Conservation (phyloP, 768 basidiomycete genomes). For the Pisolithus marmoratus region DNA sequence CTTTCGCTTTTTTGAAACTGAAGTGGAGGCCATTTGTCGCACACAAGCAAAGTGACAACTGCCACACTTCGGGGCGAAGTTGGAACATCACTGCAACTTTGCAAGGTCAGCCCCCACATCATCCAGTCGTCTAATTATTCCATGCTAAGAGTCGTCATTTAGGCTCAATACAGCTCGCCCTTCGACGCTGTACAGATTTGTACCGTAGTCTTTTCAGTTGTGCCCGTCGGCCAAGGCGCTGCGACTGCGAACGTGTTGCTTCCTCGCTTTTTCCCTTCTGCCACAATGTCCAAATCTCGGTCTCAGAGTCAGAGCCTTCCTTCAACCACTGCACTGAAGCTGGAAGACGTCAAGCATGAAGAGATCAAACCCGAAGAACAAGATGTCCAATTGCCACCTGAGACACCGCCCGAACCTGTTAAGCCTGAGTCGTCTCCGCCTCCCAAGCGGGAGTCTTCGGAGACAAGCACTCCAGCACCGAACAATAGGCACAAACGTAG, state of each 20-base stretch:
- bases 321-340: constrained; percentile 6
- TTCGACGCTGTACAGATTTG: constrained; percentile 16
- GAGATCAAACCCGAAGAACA: constrained; percentile 12
- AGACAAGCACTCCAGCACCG: constrained; percentile 31
- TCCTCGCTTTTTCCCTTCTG: constrained; percentile 8
- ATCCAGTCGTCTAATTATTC: background rate
- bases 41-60: constrained; percentile 11
- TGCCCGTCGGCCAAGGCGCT: constrained; percentile 10
- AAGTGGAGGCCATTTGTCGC: constrained; percentile 14
- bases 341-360: background rate
- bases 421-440: constrained; percentile 27
- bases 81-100: background rate
- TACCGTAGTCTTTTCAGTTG: constrained; percentile 18
- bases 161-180: constrained; percentile 7
- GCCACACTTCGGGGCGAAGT: constrained; percentile 1
- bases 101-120: background rate
- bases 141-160: constrained; percentile 10
- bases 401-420: constrained; percentile 18
- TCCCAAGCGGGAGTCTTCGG: constrained; percentile 30
- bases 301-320: constrained; percentile 26
- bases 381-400: constrained; percentile 18
- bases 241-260: constrained; percentile 11
- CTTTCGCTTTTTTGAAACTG: constrained; percentile 45
- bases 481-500: constrained; percentile 32
- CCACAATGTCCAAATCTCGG: constrained; percentile 26